Evolutionary conservation across 2,329 filamentous ascomycete species (phyloP).

Genomic region (Calonectria pauciramosa): DNA sequence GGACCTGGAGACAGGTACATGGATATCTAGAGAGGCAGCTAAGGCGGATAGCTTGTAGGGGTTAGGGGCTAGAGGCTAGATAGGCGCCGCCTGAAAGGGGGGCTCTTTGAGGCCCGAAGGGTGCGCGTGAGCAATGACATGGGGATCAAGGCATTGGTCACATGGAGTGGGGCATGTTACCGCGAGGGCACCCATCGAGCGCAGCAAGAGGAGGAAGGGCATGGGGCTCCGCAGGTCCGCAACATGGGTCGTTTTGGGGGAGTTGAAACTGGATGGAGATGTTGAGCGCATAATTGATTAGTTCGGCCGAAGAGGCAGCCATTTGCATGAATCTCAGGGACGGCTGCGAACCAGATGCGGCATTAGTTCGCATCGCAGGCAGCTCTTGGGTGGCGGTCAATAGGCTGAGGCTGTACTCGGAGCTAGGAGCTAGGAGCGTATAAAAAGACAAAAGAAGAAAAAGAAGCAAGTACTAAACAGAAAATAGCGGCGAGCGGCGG

Average conservation of each 20-base stretch:
- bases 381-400: constrained; percentile 5
- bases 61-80: not conserved
- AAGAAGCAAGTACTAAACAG: not conserved
- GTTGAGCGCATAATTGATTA: not conserved
- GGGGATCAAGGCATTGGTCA: constrained; percentile 30
- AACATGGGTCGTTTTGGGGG: constrained; percentile 2
- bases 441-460: not conserved
- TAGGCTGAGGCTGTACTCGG: constrained; percentile 20
- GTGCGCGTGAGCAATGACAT: constrained; percentile 29
- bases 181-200: not conserved
- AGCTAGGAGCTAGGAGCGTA: not conserved
- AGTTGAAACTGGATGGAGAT: constrained; percentile 1
- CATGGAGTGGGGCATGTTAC: constrained; percentile 28
- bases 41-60: constrained; percentile 1
- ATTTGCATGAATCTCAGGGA: not conserved
- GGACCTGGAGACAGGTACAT: constrained; percentile 3
- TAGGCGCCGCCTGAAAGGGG: constrained; percentile 28
- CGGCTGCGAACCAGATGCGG: constrained; percentile 9
- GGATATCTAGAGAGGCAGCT: constrained; percentile 4
- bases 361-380: not conserved
- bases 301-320: not conserved
- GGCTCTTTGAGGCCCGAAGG: constrained; percentile 8
- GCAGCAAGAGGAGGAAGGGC: not conserved
- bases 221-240: constrained; percentile 7
- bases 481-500: not conserved